Evolutionary conservation across 768 basidiomycete genomes (phyloP), one percentile per base, ranked within the genome.

Genomic region (Chalciporus chontae): DNA sequence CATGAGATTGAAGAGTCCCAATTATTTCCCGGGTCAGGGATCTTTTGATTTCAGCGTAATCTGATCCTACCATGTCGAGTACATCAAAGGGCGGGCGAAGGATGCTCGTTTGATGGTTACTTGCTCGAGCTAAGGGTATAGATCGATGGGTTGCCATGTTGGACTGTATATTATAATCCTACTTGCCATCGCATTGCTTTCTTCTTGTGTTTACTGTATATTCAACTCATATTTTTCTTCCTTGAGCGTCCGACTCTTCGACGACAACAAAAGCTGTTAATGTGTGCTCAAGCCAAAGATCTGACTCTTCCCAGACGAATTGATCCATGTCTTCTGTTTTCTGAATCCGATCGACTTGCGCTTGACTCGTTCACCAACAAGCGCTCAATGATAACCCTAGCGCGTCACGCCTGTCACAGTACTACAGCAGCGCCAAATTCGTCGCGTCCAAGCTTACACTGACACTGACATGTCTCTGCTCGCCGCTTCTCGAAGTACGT

Each of bases 1-100:
- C 60, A 62, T 36, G 57, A 45, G 13, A 60, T 49, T 36, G 72
- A 69, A 51, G 67, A 63, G 38, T 71, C 69, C 13, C 73, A 64
- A 53, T 38, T 75, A 47, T 73, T 75, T 65, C 73, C 73, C 19
- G 73, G 73, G 24, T 74, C 73, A 21, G 74, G 71, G 37, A 47
- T 75, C 41, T 75, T 71, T 53, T 74, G 56, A 70, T 18, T 36
- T 24, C 41, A 17, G 40, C n/a, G 15, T 4, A 23, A 23, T 40
- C 29, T 8, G 40, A 21, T 24, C 10, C 29, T 13, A 13, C 29
- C 18, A 37, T 13, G 24, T 18, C 32, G 24, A 43, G 32, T 32
- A 37, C 26, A 26, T 46, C 19, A 26, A 31, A 40, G 39, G 29
- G 41, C n/a, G 36, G 36, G 29, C 29, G 29, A 31, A 31, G 29